Percentiles rank a stretch among this genome's conserved stretches.
These are phyloP conservation scores for Nevesoporus exiguus DNA, from an alignment of 768 basidiomycete genomes.

Conservation along the genomic window DNA sequence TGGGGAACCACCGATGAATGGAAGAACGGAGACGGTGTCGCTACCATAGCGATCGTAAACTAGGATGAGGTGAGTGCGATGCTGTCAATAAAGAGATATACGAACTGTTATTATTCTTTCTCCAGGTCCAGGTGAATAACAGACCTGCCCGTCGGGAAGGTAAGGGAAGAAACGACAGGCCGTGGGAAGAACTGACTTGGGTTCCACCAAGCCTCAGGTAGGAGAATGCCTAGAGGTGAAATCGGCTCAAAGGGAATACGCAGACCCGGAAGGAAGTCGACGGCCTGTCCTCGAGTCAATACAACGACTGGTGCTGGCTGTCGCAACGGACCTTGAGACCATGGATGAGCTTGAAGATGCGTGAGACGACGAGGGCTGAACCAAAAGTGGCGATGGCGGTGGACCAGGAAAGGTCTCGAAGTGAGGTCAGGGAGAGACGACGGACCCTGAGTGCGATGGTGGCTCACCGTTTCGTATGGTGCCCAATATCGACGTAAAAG, in stretches of 20 bases:
- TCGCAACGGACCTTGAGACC: conserved; percentile 14
- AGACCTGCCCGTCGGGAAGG: conserved; percentile 5
- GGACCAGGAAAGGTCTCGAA: not conserved
- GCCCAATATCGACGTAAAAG: too few relatives aligned
- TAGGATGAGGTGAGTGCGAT: conserved; percentile 1
- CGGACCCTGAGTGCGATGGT: too few relatives aligned
- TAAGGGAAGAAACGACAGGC: not conserved
- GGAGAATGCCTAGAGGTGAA: not conserved
- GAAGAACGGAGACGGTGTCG: conserved; percentile 23
- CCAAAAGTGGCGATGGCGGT: not conserved
- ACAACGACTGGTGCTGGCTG: not conserved
- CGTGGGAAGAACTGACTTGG: conserved; percentile 6
- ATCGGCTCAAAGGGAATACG: conserved; percentile 22
- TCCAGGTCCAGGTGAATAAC: conserved; percentile 24
- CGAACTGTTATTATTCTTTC: conserved; percentile 18
- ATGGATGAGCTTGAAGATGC: conserved; percentile 12
- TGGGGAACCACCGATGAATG: conserved; percentile 18
- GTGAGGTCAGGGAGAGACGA: not conserved
- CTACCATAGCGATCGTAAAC: conserved; percentile 18
- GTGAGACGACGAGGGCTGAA: conserved; percentile 7
- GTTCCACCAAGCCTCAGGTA: conserved; percentile 23
- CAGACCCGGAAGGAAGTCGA: conserved; percentile 18
- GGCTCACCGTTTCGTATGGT: too few relatives aligned
- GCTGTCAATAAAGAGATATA: not conserved
- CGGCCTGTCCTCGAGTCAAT: conserved; percentile 8